These are phyloP conservation scores for Meyerozyma sp. DNA, from an alignment of 1,139 yeast species.

Conservation along the genomic window DNA sequence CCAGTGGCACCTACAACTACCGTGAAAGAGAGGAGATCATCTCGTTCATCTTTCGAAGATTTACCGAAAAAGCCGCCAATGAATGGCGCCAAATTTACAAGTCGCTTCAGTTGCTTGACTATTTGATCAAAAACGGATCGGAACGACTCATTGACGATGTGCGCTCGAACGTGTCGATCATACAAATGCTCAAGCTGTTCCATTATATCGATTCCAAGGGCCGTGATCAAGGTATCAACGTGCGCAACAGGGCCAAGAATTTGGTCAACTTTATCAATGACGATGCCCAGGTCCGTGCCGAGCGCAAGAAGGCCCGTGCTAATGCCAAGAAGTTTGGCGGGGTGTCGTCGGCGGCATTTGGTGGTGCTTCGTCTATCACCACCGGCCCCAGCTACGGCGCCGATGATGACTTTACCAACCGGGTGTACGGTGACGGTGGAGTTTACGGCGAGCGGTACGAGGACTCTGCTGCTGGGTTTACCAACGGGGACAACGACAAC, in stretches of 20 bases:
- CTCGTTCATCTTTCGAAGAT: conserved; percentile 69
- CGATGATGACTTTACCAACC: conserved; percentile 48
- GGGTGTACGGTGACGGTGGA: conserved; percentile 79
- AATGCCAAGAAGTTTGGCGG: conserved; percentile 79
- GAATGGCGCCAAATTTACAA: conserved; percentile 99
- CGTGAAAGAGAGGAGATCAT: conserved; percentile 74
- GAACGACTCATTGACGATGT: conserved; percentile 96
- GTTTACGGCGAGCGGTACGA: conserved; percentile 69
- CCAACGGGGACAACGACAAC: conserved; percentile 38
- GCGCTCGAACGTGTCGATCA: conserved; percentile 72
- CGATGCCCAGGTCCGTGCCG: conserved; percentile 70
- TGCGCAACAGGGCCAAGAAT: conserved; percentile 83
- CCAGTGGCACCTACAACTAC: conserved; percentile 89
- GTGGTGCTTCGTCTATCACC: conserved; percentile 43
- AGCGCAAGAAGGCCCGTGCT: conserved; percentile 83
- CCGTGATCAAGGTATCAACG: conserved; percentile 94
- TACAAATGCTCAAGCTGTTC: conserved; percentile 87
- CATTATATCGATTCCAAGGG: conserved; percentile 94
- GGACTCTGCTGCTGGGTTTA: conserved; percentile 43
- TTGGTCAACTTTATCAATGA: conserved; percentile 68
- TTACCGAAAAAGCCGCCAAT: conserved; percentile 90
- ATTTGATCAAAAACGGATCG: conserved; percentile 84
- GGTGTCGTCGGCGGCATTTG: conserved; percentile 47
- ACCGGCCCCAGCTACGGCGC: conserved; percentile 33
- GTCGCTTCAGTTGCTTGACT: conserved; percentile 85